A percentile compares a stretch with the other conserved stretches of the same genome.
Evolutionary conservation across 2,329 filamentous ascomycete species (phyloP).

Genomic region (Purpureocillium lavendulum): DNA sequence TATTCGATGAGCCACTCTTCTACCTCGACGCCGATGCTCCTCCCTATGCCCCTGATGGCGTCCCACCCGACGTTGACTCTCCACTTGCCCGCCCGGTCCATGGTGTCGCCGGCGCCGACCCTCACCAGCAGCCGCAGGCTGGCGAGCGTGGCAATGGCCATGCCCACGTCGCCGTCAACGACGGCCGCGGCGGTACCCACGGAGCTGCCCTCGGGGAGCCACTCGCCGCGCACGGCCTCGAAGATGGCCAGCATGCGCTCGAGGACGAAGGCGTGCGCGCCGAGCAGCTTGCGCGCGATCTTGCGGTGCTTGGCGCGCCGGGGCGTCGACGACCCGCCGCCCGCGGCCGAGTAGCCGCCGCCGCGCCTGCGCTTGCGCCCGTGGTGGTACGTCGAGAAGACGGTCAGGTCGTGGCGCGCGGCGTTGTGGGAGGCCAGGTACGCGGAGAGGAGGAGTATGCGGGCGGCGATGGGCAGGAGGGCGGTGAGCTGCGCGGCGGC

Average conservation of each 20-base stretch:
- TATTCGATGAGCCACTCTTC: constrained; percentile 68
- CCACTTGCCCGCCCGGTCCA: constrained; percentile 67
- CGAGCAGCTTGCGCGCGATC: constrained; percentile 68
- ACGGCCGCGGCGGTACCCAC: constrained; percentile 18
- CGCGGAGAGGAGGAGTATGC: constrained; percentile 65
- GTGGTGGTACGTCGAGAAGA: constrained; percentile 66
- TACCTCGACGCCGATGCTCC: constrained; percentile 69
- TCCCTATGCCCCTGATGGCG: constrained; percentile 58
- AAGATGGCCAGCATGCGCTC: constrained; percentile 76
- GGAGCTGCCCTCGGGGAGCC: constrained; percentile 27
- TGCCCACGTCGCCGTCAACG: constrained; percentile 48
- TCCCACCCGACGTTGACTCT: constrained; percentile 75
- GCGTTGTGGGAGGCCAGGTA: constrained; percentile 80
- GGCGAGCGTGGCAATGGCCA: constrained; percentile 63
- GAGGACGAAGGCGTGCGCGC: constrained; percentile 67
- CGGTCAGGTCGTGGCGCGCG: constrained; percentile 59
- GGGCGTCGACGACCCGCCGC: not conserved
- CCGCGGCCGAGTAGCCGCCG: constrained; percentile 28
- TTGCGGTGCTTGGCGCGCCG: constrained; percentile 51
- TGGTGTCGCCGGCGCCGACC: constrained; percentile 52
- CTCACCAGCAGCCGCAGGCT: constrained; percentile 62
- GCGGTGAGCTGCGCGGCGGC: constrained; percentile 37
- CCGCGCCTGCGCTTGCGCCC: constrained; percentile 41
- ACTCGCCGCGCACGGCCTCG: constrained; percentile 53
- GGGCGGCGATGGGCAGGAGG: constrained; percentile 63